Evolutionary conservation across 108 stramenopile species (phyloP).

Genomic region (Schizochytrium sp.): DNA sequence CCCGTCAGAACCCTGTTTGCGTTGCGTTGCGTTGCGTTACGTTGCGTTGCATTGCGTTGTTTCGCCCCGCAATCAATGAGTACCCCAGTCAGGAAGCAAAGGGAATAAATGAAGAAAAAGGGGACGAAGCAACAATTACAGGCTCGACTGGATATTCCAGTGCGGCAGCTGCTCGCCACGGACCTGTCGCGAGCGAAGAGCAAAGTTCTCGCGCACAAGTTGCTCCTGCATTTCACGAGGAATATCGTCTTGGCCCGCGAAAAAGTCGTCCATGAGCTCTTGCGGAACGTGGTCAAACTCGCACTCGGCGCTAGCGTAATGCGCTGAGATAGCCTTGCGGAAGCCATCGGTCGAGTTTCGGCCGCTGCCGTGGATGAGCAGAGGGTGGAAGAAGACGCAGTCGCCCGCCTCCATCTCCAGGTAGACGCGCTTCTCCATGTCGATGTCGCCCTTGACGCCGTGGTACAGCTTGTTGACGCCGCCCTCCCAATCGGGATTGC

Average conservation of each 20-base stretch:
- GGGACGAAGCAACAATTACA: background rate
- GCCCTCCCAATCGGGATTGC: background rate
- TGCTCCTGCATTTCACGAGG: background rate
- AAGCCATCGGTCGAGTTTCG: background rate
- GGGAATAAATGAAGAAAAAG: no score
- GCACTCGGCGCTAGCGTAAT: slow-evolving; percentile 2
- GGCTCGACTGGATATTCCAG: background rate
- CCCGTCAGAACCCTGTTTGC: no score
- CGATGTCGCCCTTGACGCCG: background rate
- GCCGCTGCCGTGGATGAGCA: background rate
- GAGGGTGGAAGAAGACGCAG: background rate
- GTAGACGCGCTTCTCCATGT: background rate
- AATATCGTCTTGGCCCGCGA: background rate
- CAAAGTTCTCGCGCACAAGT: background rate
- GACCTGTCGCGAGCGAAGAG: background rate
- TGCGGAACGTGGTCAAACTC: background rate
- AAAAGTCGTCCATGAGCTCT: background rate
- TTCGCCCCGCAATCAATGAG: no score
- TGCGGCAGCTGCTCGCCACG: background rate
- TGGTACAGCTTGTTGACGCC: slow-evolving; percentile 6
- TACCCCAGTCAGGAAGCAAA: no score
- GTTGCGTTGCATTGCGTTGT: no score
- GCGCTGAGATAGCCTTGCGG: background rate
- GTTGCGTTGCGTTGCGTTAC: no score
- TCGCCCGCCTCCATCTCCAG: slow-evolving; percentile 5